Evolutionary conservation across 371 early-diverging fungal species (phyloP), one percentile per base, ranked within the genome.

Genomic region (Blyttiomyces sp.): DNA sequence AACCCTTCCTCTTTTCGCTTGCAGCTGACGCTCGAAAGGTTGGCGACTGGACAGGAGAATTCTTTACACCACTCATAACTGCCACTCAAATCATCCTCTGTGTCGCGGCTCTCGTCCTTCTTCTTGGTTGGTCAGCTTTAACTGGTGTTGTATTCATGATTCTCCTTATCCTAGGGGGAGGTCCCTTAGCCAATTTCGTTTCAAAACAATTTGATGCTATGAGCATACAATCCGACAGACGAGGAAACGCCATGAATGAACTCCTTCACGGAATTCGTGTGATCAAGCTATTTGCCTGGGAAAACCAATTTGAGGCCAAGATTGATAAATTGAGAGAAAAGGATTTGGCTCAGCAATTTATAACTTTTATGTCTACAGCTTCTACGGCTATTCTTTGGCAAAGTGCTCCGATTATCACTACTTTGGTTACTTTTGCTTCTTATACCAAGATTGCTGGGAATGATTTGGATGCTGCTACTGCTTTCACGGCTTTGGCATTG

Each of bases 401-500:
- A 19, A 13, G 45, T 24, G 45, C 61, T 11, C 56, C 48, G n/a
- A 32, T 69, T 21, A 5, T 61, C 35, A 66, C 66, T 11, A 61
- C 65, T n/a, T 50, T 64, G 27, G 43, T 52, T 27, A 61, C 57
- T 2, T 51, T 67, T 17, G 56, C 54, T 7, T 27, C 36, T 26
- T 66, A 69, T 35, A 48, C 54, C 19, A 6, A 36, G 2, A 23
- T 30, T 17, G 31, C 54, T n/a, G 16, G 17, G 28, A 13, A 39
- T 39, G 13, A 39, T 11, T n/a, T 79, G 48, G 66, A 71, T 19
- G 68, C 80, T 30, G 68, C 70, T 7, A 68, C 69, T 3, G 80
- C 80, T 3, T 80, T 80, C 54, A 75, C 77, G 2, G 62, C 69
- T 0, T 32, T 80, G 1, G 11, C 39, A n/a, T n/a, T 39, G 13